phyloP scores from a whole-genome alignment of 2,329 filamentous ascomycete genomes.

The Aspergillus texensis region DNA sequence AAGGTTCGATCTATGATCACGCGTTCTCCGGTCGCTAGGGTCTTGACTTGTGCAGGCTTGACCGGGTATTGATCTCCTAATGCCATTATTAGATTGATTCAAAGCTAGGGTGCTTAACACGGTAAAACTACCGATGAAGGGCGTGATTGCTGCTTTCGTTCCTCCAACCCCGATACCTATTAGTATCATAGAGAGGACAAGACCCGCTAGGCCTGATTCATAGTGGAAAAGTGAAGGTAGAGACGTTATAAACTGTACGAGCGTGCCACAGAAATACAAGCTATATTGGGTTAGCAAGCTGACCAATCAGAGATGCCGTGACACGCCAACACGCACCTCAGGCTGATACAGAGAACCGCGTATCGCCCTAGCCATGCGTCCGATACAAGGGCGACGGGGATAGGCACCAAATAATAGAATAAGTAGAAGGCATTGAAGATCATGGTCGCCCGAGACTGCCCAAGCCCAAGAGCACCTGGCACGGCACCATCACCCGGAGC shows the following conservation, averaged over 20 bases:
- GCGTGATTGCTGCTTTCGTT: not conserved
- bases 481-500: not conserved
- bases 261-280: constrained; percentile 2
- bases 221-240: not conserved
- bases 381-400: constrained; percentile 2
- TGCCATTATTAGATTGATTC: not conserved
- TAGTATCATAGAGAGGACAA: not conserved
- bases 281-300: not conserved
- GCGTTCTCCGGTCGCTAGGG: not conserved
- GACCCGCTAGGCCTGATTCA: not conserved
- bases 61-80: constrained; percentile 5
- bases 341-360: not conserved
- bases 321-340: not conserved
- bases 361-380: constrained; percentile 9
- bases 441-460: constrained; percentile 1
- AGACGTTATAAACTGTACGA: constrained; percentile 6
- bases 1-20: constrained; percentile 3
- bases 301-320: not conserved
- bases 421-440: constrained; percentile 9
- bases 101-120: not conserved
- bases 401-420: constrained; percentile 4
- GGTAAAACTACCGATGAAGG: constrained; percentile 2
- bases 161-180: constrained; percentile 5
- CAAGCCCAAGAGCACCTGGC: constrained; percentile 3
- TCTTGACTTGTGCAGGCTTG: not conserved